Conservation (phyloP, 2,329 filamentous ascomycete species). For the Orbilia blumenaviensis region DNA sequence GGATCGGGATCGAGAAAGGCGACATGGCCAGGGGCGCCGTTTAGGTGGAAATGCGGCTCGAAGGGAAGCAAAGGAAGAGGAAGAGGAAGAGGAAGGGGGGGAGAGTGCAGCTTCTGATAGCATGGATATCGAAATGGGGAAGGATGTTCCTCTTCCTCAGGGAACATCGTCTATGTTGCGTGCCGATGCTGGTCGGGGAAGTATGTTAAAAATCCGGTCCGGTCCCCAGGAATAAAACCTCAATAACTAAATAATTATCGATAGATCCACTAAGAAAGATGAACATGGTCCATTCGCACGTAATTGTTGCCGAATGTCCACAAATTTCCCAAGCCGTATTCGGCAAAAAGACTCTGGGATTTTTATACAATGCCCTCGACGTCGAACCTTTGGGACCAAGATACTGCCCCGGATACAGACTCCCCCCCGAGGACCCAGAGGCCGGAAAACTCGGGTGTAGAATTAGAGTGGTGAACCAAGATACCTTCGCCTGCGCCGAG, state of each 20-base stretch:
- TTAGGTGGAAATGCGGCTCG: neutral
- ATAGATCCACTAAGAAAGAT: neutral
- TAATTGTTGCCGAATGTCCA: neutral
- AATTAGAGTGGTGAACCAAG: slow-evolving; percentile 67
- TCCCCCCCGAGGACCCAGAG: slow-evolving; percentile 57
- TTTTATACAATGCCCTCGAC: slow-evolving; percentile 40
- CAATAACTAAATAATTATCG: slow-evolving; percentile 1
- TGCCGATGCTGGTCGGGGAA: neutral
- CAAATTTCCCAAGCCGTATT: slow-evolving; percentile 27
- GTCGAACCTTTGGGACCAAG: slow-evolving; percentile 60
- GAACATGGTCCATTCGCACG: neutral
- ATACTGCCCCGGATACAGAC: slow-evolving; percentile 63
- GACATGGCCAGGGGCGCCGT: slow-evolving; percentile 8
- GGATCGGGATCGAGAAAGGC: slow-evolving; percentile 5
- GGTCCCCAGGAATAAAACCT: neutral
- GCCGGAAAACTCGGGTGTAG: slow-evolving; percentile 57
- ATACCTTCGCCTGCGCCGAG: slow-evolving; percentile 69
- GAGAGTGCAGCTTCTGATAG: neutral
- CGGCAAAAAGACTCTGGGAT: slow-evolving; percentile 11
- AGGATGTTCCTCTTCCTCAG: neutral
- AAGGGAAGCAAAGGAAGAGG: neutral
- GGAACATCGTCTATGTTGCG: slow-evolving; percentile 44
- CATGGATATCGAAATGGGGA: slow-evolving; percentile 17
- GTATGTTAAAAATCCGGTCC: slow-evolving; percentile 2
- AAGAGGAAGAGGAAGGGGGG: neutral